Conservation (phyloP, 768 basidiomycete genomes). For the Suillus subluteus region DNA sequence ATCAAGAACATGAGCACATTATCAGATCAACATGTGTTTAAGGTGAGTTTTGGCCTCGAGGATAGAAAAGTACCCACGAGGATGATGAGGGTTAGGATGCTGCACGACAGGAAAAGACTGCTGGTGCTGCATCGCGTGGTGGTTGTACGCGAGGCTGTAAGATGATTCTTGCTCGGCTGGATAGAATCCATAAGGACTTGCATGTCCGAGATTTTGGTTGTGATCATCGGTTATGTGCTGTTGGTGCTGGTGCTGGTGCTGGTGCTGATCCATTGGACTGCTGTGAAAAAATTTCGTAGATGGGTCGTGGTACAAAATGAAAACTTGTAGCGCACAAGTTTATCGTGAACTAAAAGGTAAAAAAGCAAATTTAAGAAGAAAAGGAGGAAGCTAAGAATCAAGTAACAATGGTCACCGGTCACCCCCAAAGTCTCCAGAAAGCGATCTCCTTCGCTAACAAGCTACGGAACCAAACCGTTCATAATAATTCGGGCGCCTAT, state of each 20-base stretch:
- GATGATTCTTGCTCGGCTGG: conserved; percentile 55
- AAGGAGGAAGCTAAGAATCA: conserved; percentile 38
- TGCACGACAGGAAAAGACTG: conserved; percentile 61
- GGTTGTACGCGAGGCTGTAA: conserved; percentile 56
- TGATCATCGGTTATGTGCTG: conserved; percentile 55
- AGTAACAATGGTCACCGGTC: conserved; percentile 30
- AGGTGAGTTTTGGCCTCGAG: conserved; percentile 43
- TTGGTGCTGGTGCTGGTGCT: conserved; percentile 40
- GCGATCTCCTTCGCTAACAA: conserved; percentile 33
- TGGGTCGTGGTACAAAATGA: conserved; percentile 39
- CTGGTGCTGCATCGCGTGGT: conserved; percentile 51
- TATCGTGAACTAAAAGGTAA: conserved; percentile 39
- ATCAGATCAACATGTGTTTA: conserved; percentile 70
- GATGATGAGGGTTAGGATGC: conserved; percentile 62
- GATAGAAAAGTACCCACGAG: conserved; percentile 66
- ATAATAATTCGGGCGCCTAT: conserved; percentile 2
- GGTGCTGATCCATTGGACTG: conserved; percentile 46
- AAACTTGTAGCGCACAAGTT: conserved; percentile 32
- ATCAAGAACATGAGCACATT: conserved; percentile 49
- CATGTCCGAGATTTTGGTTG: conserved; percentile 41
- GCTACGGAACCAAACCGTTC: conserved; percentile 28
- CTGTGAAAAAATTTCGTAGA: conserved; percentile 42
- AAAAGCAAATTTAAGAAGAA: conserved; percentile 38
- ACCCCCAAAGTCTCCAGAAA: conserved; percentile 19
- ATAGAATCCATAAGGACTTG: conserved; percentile 54